Conservation (phyloP, 345 rosid species). For the Melaleuca quinquenervia region DNA sequence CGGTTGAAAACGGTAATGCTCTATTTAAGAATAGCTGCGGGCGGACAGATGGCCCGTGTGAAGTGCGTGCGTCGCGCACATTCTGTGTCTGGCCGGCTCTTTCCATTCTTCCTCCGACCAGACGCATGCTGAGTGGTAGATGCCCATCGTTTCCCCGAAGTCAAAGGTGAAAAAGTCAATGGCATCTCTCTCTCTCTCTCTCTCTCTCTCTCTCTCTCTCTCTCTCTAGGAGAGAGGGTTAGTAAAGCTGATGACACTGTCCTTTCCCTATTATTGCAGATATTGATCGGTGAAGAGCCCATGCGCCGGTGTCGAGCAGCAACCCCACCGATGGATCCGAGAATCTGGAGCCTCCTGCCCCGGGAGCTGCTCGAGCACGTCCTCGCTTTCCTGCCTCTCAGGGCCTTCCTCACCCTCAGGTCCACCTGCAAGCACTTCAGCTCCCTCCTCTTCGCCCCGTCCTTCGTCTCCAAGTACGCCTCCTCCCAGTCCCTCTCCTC, state of each 20-base stretch:
- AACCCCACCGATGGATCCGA: slow-evolving; percentile 41
- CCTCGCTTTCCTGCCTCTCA: slow-evolving; percentile 51
- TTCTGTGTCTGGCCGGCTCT: no score
- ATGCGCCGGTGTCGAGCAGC: neutral
- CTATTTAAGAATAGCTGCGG: neutral
- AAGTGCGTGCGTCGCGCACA: no score
- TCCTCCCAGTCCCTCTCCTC: slow-evolving; percentile 35
- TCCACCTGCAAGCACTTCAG: slow-evolving; percentile 58
- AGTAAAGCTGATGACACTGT: neutral
- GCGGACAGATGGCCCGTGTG: neutral
- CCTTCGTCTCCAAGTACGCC: slow-evolving; percentile 45
- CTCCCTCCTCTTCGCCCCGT: slow-evolving; percentile 41
- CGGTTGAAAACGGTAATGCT: neutral
- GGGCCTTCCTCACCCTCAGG: slow-evolving; percentile 38
- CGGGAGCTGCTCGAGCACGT: slow-evolving; percentile 53
- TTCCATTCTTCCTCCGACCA: neutral
- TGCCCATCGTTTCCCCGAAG: neutral
- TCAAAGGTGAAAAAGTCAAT: neutral
- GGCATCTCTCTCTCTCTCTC: neutral
- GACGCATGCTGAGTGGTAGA: neutral
- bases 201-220: rapidly evolving
- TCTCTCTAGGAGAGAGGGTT: neutral
- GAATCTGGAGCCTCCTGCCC: slow-evolving; percentile 67
- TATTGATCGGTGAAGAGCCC: neutral
- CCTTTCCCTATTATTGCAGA: neutral